A percentile compares a stretch with the other conserved stretches of the same genome.
phyloP scores from a whole-genome alignment of 148 eudicot genomes.

The Nepenthes mirabilis region DNA sequence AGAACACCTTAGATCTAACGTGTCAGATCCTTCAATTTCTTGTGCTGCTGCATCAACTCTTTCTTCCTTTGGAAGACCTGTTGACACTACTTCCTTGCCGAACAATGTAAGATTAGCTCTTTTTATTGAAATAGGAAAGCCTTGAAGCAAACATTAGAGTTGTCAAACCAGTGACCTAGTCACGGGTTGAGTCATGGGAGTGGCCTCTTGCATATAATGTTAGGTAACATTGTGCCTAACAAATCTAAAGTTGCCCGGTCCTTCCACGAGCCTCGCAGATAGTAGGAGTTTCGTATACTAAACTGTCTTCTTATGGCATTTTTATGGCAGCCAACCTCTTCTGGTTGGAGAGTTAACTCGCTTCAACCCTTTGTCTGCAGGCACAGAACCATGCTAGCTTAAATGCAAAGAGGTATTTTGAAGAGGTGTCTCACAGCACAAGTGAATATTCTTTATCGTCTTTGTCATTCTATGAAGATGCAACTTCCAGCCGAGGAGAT shows the following conservation, averaged over 20 bases:
- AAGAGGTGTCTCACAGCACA: constrained; percentile 15
- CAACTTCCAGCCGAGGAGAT: constrained; percentile 13
- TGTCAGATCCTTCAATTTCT: constrained; percentile 38
- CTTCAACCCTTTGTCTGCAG: constrained; percentile 14
- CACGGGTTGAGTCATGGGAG: background rate
- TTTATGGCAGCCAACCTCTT: background rate
- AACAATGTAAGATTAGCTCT: constrained; percentile 33
- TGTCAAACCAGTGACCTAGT: background rate
- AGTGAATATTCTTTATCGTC: constrained; percentile 20
- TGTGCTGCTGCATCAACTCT: constrained; percentile 43
- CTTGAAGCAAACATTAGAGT: background rate
- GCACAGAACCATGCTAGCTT: constrained; percentile 17
- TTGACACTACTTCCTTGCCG: constrained; percentile 7
- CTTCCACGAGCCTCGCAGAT: too few species aligned
- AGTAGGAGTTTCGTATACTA: too few species aligned
- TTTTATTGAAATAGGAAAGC: background rate
- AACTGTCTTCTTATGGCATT: too few species aligned
- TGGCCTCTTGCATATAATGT: background rate
- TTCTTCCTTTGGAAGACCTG: constrained; percentile 20
- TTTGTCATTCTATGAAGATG: constrained; percentile 15
- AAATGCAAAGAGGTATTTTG: constrained; percentile 12
- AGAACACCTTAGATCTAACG: constrained; percentile 10
- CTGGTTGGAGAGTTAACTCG: background rate
- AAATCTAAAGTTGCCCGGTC: too few species aligned
- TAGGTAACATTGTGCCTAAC: too few species aligned